Base-by-base conservation (phyloP, 148 eudicot species). In the Rheum nobile region DNA sequence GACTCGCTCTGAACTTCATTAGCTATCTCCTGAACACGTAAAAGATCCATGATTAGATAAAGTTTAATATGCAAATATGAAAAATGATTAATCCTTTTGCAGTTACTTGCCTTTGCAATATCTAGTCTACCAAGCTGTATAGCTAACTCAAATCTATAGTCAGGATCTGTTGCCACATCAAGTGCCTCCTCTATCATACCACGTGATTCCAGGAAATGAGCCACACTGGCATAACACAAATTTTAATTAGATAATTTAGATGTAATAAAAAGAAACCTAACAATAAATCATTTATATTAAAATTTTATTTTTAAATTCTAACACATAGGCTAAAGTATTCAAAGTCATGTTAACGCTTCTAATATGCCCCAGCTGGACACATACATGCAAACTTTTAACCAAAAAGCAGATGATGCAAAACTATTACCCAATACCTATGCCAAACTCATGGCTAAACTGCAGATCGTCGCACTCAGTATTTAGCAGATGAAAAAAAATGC, bases 121-220 rank as follows among this genome's bases (percentile, higher is more conserved):
- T 88, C 99, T 57, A 91, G 86, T 81, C 84, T 91, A 71, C 97
- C 94, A 41, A 95, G 92, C 81, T 92, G 99, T 82, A 95, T 88
- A 80, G 99, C 93, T 71, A 95, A 87, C 73, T 92, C 99, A 95
- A 95, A 95, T 86, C 90, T 91, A 80, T 95, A 95, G 80, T 92
- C 99, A 75, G 96, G 96, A 72, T 95, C 99, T 71, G 97, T 95
- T 57, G 99, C 99, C 79, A 95, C 92, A 83, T 92, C 99, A 67
- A 91, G 84, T 74, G 99, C 99, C 75, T 95, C 97, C 81, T 86
- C 96, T 74, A 90, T 82, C 92, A 88, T 91, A 39, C 88, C 96
- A 70, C 97, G 89, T 67, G 99, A 91, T 84, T 95, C 99, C 87
- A 95, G 79, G 83, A 95, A 91, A 37, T 80, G 99, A 29, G 97